phyloP scores from a whole-genome alignment of 768 basidiomycete genomes.

The Lactarius indigo region DNA sequence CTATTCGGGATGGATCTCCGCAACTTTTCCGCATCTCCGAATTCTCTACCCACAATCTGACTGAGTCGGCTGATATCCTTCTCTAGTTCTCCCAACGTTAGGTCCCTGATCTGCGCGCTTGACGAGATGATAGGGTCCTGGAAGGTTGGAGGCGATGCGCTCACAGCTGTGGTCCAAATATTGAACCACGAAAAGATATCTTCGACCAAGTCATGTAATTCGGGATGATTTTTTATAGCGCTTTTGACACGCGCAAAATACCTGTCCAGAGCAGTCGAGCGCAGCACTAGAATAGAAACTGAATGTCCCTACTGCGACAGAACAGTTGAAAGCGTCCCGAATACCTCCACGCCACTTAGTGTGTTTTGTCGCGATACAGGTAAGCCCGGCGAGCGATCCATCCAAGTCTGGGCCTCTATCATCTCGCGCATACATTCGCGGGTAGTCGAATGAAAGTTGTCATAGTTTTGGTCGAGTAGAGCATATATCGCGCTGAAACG shows the following conservation, averaged over 20 bases:
- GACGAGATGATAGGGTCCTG: slow-evolving; percentile 40
- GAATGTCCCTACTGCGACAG: slow-evolving; percentile 23
- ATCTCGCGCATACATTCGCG: slow-evolving; percentile 28
- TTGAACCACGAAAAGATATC: slow-evolving; percentile 45
- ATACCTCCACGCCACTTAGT: slow-evolving; percentile 31
- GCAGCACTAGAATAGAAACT: background rate
- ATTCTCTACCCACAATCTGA: slow-evolving; percentile 52
- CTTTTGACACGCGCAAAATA: slow-evolving; percentile 58
- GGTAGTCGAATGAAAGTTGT: slow-evolving; percentile 25
- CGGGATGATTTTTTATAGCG: slow-evolving; percentile 44
- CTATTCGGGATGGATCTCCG: slow-evolving; percentile 5
- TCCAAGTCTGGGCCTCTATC: slow-evolving; percentile 29
- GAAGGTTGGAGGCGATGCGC: slow-evolving; percentile 39
- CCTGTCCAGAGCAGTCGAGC: slow-evolving; percentile 32
- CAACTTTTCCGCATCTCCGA: slow-evolving; percentile 32
- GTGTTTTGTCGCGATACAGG: slow-evolving; percentile 19
- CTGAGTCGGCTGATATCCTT: slow-evolving; percentile 34
- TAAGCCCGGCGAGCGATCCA: slow-evolving; percentile 23
- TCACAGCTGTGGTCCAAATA: slow-evolving; percentile 45
- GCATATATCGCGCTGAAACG: slow-evolving; percentile 26
- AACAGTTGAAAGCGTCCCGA: slow-evolving; percentile 31
- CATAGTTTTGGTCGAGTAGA: slow-evolving; percentile 32
- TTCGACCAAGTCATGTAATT: slow-evolving; percentile 39
- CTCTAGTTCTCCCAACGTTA: slow-evolving; percentile 36
- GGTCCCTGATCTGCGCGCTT: slow-evolving; percentile 34